Evolutionary conservation across 345 rosid species (phyloP).

Genomic region (Euphorbia tirucalli): DNA sequence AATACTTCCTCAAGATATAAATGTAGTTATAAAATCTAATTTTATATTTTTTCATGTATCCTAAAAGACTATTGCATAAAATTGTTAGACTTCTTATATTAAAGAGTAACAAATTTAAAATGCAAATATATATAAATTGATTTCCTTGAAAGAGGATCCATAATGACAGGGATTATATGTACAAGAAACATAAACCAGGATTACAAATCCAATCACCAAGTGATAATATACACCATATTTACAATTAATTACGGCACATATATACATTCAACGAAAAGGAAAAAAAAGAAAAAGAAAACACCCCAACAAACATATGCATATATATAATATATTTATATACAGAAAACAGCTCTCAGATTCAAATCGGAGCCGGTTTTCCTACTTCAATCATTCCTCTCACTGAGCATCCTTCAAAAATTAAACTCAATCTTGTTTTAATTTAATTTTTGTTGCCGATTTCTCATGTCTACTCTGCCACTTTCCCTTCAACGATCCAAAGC

Average conservation of each 20-base stretch:
- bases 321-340: no score
- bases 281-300: background rate
- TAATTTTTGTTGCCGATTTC: conserved; percentile 15
- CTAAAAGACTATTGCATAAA: no score
- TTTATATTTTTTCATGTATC: no score
- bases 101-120: no score
- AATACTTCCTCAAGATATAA: no score
- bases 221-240: background rate
- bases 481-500: conserved; percentile 71
- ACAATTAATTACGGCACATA: background rate
- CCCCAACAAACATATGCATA: background rate
- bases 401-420: no score
- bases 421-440: no score
- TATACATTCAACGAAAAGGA: background rate
- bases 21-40: no score
- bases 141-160: conserved; percentile 14
- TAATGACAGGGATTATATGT: background rate
- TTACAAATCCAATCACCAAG: background rate
- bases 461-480: conserved; percentile 15
- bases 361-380: background rate
- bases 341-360: conserved; percentile 4
- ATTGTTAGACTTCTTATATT: no score
- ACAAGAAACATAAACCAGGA: background rate
- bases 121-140: no score
- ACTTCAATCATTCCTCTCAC: background rate